Percentiles rank a stretch among this genome's conserved stretches.
Evolutionary conservation across 164 flowering plant genomes (phyloP).

Genomic region (Aristolochia contorta): DNA sequence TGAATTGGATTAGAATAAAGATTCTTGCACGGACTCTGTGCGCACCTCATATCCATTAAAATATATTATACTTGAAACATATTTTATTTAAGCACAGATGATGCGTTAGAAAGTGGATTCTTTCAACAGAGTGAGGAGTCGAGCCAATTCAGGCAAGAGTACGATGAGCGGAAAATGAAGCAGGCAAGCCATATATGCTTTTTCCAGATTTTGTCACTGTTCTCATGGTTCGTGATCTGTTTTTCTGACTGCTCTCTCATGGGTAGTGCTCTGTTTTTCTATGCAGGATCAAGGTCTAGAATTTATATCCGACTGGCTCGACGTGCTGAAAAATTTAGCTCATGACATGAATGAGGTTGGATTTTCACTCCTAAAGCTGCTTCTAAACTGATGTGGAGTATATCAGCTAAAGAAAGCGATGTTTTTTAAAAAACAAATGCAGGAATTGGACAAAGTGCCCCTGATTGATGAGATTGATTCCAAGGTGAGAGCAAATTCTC

Average conservation of each 20-base stretch:
- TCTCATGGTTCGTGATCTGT: not conserved
- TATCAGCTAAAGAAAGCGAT: not conserved
- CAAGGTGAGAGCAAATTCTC: constrained; percentile 39
- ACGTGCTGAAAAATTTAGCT: constrained; percentile 91
- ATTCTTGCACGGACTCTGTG: no score
- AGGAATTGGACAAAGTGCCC: constrained; percentile 96
- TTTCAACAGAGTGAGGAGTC: constrained; percentile 66
- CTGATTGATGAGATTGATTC: constrained; percentile 89
- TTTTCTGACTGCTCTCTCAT: not conserved
- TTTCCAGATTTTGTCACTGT: not conserved
- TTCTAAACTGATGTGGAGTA: not conserved
- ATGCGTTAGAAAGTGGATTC: constrained; percentile 57
- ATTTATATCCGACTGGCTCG: constrained; percentile 80
- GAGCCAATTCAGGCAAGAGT: constrained; percentile 73
- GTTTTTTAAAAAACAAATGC: constrained; percentile 18
- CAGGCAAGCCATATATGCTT: constrained; percentile 36
- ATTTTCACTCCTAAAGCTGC: not conserved
- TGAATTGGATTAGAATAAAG: not conserved
- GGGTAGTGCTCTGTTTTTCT: not conserved
- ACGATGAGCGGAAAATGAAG: constrained; percentile 82
- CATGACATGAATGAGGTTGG: constrained; percentile 94
- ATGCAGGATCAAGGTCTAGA: constrained; percentile 87
- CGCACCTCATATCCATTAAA: no score
- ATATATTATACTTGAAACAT: not conserved
- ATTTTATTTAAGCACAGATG: constrained; percentile 33